Evolutionary conservation across 257 asterid species (phyloP).

Genomic region (Solanum corneliomulleri): DNA sequence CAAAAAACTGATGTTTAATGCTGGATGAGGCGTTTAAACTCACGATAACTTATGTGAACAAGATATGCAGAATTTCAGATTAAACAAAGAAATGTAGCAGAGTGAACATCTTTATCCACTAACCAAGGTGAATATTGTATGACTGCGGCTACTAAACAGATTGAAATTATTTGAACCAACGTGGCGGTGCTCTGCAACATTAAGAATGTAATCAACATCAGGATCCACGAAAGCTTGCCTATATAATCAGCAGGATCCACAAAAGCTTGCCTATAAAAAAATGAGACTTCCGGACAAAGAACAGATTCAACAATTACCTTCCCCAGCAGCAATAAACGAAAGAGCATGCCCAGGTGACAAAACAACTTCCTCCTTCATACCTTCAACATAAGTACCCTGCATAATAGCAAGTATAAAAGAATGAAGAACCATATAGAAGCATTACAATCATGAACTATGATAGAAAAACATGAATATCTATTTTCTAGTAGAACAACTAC

Average conservation of each 20-base stretch:
- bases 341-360: constrained; percentile 99
- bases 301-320: constrained; percentile 39
- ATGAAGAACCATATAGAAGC: not conserved
- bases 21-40: not conserved
- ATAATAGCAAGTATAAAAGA: constrained; percentile 4
- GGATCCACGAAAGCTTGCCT: not conserved
- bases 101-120: constrained; percentile 11
- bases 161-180: constrained; percentile 98
- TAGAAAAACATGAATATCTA: not conserved
- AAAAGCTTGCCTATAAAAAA: not conserved
- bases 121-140: constrained; percentile 96
- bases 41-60: not conserved
- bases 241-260: not conserved
- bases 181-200: constrained; percentile 91
- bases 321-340: constrained; percentile 99
- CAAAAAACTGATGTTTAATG: not conserved
- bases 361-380: constrained; percentile 97
- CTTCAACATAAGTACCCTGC: constrained; percentile 98
- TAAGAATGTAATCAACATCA: constrained; percentile 6
- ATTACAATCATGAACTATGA: not conserved
- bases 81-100: not conserved
- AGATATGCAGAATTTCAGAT: not conserved
- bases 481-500: not conserved
- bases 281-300: not conserved
- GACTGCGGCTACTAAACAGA: constrained; percentile 99